A percentile compares a stretch with the other conserved stretches of the same genome.
These are phyloP conservation scores for Pythium folliculosum DNA, from an alignment of 352 stramenopile species.

Conservation along the genomic window DNA sequence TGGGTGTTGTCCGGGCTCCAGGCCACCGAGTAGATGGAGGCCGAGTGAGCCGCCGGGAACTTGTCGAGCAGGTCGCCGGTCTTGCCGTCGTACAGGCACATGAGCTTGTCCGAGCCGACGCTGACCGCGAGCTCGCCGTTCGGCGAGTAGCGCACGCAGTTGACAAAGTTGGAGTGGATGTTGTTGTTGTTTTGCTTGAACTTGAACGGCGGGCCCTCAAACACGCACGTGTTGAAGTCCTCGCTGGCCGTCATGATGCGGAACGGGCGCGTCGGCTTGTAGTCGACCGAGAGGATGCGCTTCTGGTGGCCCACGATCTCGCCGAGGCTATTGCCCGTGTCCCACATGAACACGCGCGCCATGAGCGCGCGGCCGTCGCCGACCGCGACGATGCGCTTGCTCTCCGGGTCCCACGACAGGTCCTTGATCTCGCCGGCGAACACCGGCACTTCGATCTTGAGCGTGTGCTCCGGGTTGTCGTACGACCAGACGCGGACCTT, in stretches of 20 bases:
- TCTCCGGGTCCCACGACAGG: slow-evolving; percentile 95
- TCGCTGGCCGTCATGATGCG: slow-evolving; percentile 95
- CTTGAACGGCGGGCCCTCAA: slow-evolving; percentile 96
- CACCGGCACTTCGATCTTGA: slow-evolving; percentile 93
- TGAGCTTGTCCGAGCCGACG: slow-evolving; percentile 94
- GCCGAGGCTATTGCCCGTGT: slow-evolving; percentile 95
- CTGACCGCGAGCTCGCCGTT: slow-evolving; percentile 90
- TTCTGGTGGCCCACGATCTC: slow-evolving; percentile 95
- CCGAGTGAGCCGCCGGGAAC: slow-evolving; percentile 81
- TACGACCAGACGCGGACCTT: slow-evolving; percentile 96
- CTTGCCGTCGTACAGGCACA: slow-evolving; percentile 95
- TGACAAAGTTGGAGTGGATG: slow-evolving; percentile 95
- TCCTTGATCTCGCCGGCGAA: slow-evolving; percentile 93
- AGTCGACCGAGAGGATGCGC: slow-evolving; percentile 91
- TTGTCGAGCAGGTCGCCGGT: slow-evolving; percentile 82
- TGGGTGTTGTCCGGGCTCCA: slow-evolving; percentile 91
- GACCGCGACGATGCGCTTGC: slow-evolving; percentile 92
- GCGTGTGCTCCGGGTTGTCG: slow-evolving; percentile 96
- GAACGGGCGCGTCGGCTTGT: slow-evolving; percentile 93
- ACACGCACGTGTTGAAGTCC: slow-evolving; percentile 95
- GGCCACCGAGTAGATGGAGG: slow-evolving; percentile 95
- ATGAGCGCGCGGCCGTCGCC: slow-evolving; percentile 82
- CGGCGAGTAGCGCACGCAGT: slow-evolving; percentile 93
- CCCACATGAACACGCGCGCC: slow-evolving; percentile 94
- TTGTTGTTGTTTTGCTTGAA: slow-evolving; percentile 93